phyloP scores from a whole-genome alignment of 495 filamentous ascomycete genomes.

The Aspergillus leporis region DNA sequence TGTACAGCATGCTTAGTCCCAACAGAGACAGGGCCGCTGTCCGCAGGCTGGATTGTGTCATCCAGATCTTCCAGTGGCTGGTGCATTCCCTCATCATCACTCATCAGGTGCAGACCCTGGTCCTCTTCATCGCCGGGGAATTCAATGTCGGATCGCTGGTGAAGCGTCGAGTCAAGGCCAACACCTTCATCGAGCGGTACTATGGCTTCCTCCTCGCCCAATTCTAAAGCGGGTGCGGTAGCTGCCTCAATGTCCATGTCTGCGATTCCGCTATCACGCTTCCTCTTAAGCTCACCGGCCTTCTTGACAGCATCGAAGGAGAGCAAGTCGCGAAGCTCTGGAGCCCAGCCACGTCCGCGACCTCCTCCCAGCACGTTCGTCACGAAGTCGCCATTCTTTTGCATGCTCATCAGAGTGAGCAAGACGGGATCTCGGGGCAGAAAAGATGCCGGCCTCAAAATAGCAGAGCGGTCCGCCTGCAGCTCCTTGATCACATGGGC shows the following conservation, averaged over 20 bases:
- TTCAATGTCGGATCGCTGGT: constrained; percentile 53
- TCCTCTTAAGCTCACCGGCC: constrained; percentile 84
- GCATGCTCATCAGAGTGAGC: constrained; percentile 84
- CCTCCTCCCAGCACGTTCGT: constrained; percentile 72
- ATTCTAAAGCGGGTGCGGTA: constrained; percentile 68
- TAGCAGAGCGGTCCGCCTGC: constrained; percentile 75
- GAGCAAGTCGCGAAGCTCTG: constrained; percentile 82
- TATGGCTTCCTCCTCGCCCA: constrained; percentile 62
- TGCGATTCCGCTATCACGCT: constrained; percentile 85
- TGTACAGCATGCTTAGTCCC: constrained; percentile 96
- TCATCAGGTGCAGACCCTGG: constrained; percentile 37
- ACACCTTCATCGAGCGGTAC: constrained; percentile 48
- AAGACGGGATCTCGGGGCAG: constrained; percentile 83
- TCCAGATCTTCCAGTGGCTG: constrained; percentile 62
- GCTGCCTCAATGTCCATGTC: constrained; percentile 69
- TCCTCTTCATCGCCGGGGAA: constrained; percentile 63
- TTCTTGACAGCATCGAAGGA: constrained; percentile 77
- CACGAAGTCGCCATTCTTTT: constrained; percentile 85
- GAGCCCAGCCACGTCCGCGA: constrained; percentile 78
- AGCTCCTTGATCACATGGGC: constrained; percentile 68
- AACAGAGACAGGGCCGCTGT: constrained; percentile 79
- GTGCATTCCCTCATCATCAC: constrained; percentile 55
- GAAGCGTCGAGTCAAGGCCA: constrained; percentile 53
- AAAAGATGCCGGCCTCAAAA: constrained; percentile 75
- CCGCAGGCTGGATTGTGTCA: constrained; percentile 76